Evolutionary conservation across 1,139 yeast genomes (phyloP).

Genomic region (Blastobotrys serpentis): DNA sequence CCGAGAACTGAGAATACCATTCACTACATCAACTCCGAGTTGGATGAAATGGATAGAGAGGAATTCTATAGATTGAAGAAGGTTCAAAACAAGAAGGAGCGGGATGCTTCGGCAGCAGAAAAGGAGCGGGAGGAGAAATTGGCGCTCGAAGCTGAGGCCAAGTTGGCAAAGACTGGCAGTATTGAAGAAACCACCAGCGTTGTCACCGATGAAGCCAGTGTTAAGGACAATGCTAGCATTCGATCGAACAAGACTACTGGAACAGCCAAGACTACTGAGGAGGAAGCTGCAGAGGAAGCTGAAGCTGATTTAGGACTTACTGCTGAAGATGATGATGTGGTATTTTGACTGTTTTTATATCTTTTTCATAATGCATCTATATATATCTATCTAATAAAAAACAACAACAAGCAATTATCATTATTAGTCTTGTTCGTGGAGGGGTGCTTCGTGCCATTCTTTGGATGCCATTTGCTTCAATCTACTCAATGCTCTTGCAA

Average conservation of each 20-base stretch:
- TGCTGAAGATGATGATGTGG: slow-evolving; percentile 32
- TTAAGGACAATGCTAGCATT: slow-evolving; percentile 10
- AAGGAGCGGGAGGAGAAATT: slow-evolving; percentile 52
- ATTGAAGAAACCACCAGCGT: slow-evolving; percentile 17
- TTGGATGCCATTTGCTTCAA: slow-evolving; percentile 91
- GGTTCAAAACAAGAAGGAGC: slow-evolving; percentile 94
- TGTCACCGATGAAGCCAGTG: slow-evolving; percentile 17
- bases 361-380: slow-evolving; percentile 7
- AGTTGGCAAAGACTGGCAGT: slow-evolving; percentile 21
- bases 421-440: slow-evolving; percentile 4
- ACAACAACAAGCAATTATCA: slow-evolving; percentile 12
- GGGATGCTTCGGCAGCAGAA: slow-evolving; percentile 66
- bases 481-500: slow-evolving; percentile 89
- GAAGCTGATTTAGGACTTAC: slow-evolving; percentile 16
- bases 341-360: slow-evolving; percentile 23
- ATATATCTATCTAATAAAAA: background rate
- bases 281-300: slow-evolving; percentile 7
- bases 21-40: slow-evolving; percentile 84
- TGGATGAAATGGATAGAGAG: slow-evolving; percentile 97
- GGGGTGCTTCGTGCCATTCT: slow-evolving; percentile 57
- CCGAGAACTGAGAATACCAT: slow-evolving; percentile 98
- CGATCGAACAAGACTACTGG: slow-evolving; percentile 23
- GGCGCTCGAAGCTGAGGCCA: slow-evolving; percentile 21
- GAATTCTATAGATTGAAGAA: slow-evolving; percentile 95
- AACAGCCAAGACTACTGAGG: slow-evolving; percentile 16